Evolutionary conservation across 1,284 basidiomycete species (phyloP).

Genomic region (Hypsizygus ulmarius): DNA sequence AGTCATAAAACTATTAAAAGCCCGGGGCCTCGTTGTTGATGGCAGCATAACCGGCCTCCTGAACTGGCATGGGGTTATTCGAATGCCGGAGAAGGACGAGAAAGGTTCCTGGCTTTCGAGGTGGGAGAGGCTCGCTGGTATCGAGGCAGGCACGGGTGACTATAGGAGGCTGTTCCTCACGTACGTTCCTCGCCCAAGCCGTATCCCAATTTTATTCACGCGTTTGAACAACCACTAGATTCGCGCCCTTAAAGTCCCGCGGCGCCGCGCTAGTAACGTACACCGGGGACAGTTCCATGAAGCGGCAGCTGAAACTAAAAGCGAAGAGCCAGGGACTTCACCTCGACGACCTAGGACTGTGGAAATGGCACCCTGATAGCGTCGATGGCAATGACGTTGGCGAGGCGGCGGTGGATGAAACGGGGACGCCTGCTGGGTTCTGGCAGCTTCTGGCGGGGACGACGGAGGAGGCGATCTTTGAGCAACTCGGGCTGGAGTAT

Average conservation of each 20-base stretch:
- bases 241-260: constrained; percentile 46
- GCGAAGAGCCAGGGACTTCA: constrained; percentile 43
- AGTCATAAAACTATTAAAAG: constrained; percentile 38
- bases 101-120: constrained; percentile 24
- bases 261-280: constrained; percentile 48
- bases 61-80: constrained; percentile 49
- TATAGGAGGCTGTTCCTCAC: constrained; percentile 41
- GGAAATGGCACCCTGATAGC: constrained; percentile 41
- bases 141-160: constrained; percentile 33
- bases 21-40: constrained; percentile 41
- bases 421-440: constrained; percentile 25
- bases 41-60: constrained; percentile 23
- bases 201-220: not conserved
- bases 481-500: constrained; percentile 41
- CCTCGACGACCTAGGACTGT: constrained; percentile 58
- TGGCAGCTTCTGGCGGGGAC: constrained; percentile 44
- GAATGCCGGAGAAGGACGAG: constrained; percentile 37
- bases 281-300: constrained; percentile 53
- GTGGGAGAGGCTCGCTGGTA: constrained; percentile 28
- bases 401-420: not conserved
- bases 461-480: constrained; percentile 45
- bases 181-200: constrained; percentile 32
- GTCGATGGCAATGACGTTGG: not conserved
- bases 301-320: constrained; percentile 35
- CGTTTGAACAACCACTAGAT: constrained; percentile 27